phyloP scores from a whole-genome alignment of 2,329 filamentous ascomycete species.

The Aspergillus pseudotamarii region DNA sequence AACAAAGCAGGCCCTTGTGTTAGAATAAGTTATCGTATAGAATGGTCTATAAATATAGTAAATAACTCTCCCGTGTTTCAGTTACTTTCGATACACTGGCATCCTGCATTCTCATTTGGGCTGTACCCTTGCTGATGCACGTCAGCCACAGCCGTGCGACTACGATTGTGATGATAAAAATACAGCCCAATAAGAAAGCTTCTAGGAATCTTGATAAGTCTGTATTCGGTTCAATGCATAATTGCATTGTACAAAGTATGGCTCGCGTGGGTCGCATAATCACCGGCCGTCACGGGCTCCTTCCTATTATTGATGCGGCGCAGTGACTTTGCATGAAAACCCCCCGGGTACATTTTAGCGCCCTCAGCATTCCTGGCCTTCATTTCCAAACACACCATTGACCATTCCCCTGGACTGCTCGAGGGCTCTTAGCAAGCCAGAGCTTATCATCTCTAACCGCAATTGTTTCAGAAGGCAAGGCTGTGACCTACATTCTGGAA shows the following conservation, averaged over 20 bases:
- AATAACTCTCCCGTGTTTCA: background rate
- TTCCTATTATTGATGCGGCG: background rate
- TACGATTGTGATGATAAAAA: background rate
- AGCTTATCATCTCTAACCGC: background rate
- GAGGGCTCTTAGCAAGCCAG: no score
- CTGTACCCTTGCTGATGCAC: background rate
- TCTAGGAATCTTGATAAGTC: background rate
- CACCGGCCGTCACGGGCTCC: background rate
- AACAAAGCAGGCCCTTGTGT: background rate
- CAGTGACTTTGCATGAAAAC: background rate
- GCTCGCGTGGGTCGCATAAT: background rate
- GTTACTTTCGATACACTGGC: background rate
- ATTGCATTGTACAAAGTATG: background rate
- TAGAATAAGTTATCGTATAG: background rate
- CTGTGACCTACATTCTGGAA: background rate
- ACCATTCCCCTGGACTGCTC: background rate
- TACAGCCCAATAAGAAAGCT: background rate
- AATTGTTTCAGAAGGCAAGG: background rate
- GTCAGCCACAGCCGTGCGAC: background rate
- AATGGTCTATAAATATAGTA: background rate
- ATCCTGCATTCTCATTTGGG: background rate
- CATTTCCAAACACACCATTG: background rate
- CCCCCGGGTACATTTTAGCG: background rate
- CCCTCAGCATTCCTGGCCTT: background rate
- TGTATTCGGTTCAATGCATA: background rate